These are phyloP conservation scores for Thraustochytrium aureum DNA, from an alignment of 352 stramenopile species.

Conservation along the genomic window DNA sequence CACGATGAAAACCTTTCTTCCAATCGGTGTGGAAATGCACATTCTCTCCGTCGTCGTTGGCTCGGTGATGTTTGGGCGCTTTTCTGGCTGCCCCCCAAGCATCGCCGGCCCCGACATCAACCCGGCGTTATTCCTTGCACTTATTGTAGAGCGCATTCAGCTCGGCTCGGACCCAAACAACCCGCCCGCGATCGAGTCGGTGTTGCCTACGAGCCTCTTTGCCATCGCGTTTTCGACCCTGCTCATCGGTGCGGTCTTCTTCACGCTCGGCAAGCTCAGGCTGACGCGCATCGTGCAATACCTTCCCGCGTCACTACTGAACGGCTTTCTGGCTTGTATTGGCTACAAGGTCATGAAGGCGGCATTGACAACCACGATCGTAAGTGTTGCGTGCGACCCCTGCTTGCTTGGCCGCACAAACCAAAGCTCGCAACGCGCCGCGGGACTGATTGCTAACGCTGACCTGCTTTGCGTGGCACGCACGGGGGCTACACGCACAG, in stretches of 20 bases:
- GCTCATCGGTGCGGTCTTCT: conserved; percentile 15
- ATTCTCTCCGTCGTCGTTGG: conserved; percentile 45
- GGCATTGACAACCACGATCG: conserved; percentile 23
- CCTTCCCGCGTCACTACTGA: conserved; percentile 35
- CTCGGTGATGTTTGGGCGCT: conserved; percentile 2
- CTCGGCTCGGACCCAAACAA: neutral
- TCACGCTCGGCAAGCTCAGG: conserved; percentile 12
- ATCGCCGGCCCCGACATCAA: conserved; percentile 51
- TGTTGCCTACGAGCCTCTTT: conserved; percentile 27
- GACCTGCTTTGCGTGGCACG: neutral
- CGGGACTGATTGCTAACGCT: too few species aligned
- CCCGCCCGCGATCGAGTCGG: neutral
- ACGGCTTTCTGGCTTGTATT: conserved; percentile 50
- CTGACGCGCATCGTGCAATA: conserved; percentile 43
- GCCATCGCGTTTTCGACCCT: conserved; percentile 17
- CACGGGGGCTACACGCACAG: neutral
- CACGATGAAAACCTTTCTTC: conserved; percentile 25
- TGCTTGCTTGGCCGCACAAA: too few species aligned
- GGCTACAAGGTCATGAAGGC: conserved; percentile 53
- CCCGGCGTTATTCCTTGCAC: conserved; percentile 32
- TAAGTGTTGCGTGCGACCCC: too few species aligned
- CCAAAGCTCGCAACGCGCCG: too few species aligned
- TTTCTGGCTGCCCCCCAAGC: conserved; percentile 22
- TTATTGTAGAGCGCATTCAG: conserved; percentile 39
- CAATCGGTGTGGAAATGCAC: conserved; percentile 28